These are phyloP conservation scores for Akanthomyces lecanii DNA, from an alignment of 2,329 filamentous ascomycete genomes.

Conservation along the genomic window DNA sequence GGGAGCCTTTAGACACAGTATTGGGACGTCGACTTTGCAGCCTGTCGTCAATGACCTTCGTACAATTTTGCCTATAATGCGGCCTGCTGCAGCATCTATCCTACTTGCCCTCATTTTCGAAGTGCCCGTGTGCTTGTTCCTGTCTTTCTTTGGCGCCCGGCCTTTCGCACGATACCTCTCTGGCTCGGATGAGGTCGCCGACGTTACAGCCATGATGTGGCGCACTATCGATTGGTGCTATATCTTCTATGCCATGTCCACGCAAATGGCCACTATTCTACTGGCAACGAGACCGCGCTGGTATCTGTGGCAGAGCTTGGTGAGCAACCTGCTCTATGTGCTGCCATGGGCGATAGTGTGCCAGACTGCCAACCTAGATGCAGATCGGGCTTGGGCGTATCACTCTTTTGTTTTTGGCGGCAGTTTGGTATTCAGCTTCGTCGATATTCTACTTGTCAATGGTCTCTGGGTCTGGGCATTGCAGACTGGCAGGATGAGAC, in stretches of 20 bases:
- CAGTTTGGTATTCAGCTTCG: slow-evolving; percentile 63
- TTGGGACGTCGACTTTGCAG: slow-evolving; percentile 23
- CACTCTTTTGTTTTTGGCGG: slow-evolving; percentile 65
- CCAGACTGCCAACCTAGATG: slow-evolving; percentile 43
- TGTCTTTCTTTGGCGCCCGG: slow-evolving; percentile 55
- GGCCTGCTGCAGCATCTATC: slow-evolving; percentile 51
- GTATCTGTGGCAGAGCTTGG: slow-evolving; percentile 65
- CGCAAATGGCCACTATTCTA: slow-evolving; percentile 60
- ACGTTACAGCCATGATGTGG: slow-evolving; percentile 64
- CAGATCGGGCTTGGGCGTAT: slow-evolving; percentile 61
- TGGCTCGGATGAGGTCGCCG: slow-evolving; percentile 50
- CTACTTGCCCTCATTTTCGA: slow-evolving; percentile 54
- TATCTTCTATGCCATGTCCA: slow-evolving; percentile 63
- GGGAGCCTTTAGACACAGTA: slow-evolving; percentile 44
- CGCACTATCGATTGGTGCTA: slow-evolving; percentile 61
- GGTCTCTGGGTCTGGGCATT: slow-evolving; percentile 49
- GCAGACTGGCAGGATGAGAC: slow-evolving; percentile 37
- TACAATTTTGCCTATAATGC: slow-evolving; percentile 36
- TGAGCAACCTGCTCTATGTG: slow-evolving; percentile 64
- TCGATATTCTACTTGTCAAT: slow-evolving; percentile 49
- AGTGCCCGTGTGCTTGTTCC: slow-evolving; percentile 57
- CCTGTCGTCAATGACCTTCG: slow-evolving; percentile 20
- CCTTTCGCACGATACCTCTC: slow-evolving; percentile 62
- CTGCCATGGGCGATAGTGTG: slow-evolving; percentile 67
- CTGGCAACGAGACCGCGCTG: slow-evolving; percentile 60